phyloP scores from a whole-genome alignment of 2,329 filamentous ascomycete genomes.

The Penicillium verrucosum region DNA sequence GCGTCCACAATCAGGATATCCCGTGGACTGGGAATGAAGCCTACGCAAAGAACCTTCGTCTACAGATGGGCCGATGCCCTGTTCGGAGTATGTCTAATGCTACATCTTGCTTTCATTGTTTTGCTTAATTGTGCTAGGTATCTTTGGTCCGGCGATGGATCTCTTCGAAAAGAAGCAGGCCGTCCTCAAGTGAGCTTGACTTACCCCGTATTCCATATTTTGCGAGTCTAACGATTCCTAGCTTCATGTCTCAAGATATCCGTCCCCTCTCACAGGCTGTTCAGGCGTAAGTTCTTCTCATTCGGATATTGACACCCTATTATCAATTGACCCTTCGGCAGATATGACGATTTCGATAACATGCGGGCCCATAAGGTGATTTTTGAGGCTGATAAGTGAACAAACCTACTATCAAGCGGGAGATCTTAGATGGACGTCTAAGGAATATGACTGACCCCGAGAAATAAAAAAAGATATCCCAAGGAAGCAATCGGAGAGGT shows the following conservation, averaged over 20 bases:
- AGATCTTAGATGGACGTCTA: too few species aligned
- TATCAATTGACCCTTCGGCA: background rate
- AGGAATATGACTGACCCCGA: too few species aligned
- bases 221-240: conserved; percentile 32
- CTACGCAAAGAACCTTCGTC: conserved; percentile 63
- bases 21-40: conserved; percentile 63
- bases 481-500: too few species aligned
- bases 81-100: conserved; percentile 44
- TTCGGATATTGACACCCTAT: too few species aligned
- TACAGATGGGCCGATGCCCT: conserved; percentile 73
- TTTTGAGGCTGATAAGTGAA: conserved; percentile 50
- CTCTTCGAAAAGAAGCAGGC: conserved; percentile 63
- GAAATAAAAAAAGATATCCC: too few species aligned
- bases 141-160: conserved; percentile 63
- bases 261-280: conserved; percentile 64
- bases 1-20: conserved; percentile 69
- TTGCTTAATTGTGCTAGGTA: conserved; percentile 26
- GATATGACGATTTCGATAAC: conserved; percentile 67
- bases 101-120: background rate
- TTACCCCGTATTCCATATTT: background rate
- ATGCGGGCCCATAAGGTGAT: conserved; percentile 70
- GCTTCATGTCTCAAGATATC: conserved; percentile 71
- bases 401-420: background rate
- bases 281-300: conserved; percentile 42
- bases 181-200: conserved; percentile 56